Evolutionary conservation across 306 rosid species (phyloP).

Genomic region (Luffa acutangula): DNA sequence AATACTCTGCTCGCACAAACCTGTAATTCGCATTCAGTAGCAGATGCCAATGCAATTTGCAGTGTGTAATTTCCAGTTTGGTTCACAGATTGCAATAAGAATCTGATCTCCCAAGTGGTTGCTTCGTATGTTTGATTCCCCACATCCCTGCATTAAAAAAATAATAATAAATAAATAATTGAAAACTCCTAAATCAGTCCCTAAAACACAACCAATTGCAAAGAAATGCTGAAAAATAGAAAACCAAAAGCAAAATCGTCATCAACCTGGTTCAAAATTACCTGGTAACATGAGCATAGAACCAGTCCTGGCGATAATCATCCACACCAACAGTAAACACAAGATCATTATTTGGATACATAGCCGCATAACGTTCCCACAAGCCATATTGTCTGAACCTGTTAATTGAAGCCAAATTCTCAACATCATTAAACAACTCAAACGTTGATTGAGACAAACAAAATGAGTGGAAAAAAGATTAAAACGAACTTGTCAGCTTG

Average conservation of each 20-base stretch:
- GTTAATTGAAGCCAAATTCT: neutral
- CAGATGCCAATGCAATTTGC: slow-evolving; percentile 58
- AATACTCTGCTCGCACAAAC: slow-evolving; percentile 11
- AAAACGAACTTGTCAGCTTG: slow-evolving; percentile 26
- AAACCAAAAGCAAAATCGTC: neutral
- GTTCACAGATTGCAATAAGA: slow-evolving; percentile 17
- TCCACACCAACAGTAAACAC: slow-evolving; percentile 12
- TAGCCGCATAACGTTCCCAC: slow-evolving; percentile 25
- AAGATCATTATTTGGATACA: slow-evolving; percentile 16
- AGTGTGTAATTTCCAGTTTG: slow-evolving; percentile 41
- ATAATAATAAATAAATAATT: neutral
- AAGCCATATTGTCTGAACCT: slow-evolving; percentile 28
- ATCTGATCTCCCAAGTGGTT: slow-evolving; percentile 62
- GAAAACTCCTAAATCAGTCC: neutral
- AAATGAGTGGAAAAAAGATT: neutral
- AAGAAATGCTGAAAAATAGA: neutral
- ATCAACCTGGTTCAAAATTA: neutral
- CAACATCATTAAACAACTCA: neutral
- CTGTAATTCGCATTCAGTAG: slow-evolving; percentile 36
- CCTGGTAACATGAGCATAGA: slow-evolving; percentile 22
- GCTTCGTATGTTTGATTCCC: slow-evolving; percentile 21
- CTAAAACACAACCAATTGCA: neutral
- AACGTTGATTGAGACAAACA: neutral
- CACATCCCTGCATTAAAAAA: slow-evolving; percentile 16
- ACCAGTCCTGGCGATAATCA: slow-evolving; percentile 15